phyloP scores from a whole-genome alignment of 805 yeast species.

The Naumovozyma castellii region DNA sequence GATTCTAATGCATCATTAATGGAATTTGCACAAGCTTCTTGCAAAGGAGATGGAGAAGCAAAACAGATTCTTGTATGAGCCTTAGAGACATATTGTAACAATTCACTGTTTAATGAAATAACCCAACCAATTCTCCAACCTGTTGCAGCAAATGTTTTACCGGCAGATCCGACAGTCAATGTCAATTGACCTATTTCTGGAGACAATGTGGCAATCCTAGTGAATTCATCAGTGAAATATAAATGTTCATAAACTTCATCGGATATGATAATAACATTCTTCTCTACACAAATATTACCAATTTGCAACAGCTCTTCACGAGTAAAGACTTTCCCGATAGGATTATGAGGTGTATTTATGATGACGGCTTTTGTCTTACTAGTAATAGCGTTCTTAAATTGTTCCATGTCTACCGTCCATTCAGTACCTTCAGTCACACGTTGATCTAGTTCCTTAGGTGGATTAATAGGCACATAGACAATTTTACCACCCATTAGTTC shows the following conservation, averaged over 20 bases:
- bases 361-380: slow-evolving; percentile 77
- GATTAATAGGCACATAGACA: slow-evolving; percentile 75
- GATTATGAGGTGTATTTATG: slow-evolving; percentile 91
- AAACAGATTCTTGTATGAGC: slow-evolving; percentile 96
- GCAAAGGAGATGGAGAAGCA: slow-evolving; percentile 82
- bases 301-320: slow-evolving; percentile 62
- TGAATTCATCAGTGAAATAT: slow-evolving; percentile 57
- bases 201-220: slow-evolving; percentile 73
- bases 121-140: slow-evolving; percentile 99
- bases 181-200: slow-evolving; percentile 76
- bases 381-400: slow-evolving; percentile 61
- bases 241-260: slow-evolving; percentile 95
- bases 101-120: slow-evolving; percentile 65
- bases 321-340: slow-evolving; percentile 84
- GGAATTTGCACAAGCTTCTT: slow-evolving; percentile 83
- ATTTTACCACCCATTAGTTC: slow-evolving; percentile 90
- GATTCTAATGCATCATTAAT: slow-evolving; percentile 50
- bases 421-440: slow-evolving; percentile 69
- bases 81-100: slow-evolving; percentile 68
- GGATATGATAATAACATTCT: slow-evolving; percentile 72
- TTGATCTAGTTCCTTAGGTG: slow-evolving; percentile 61
- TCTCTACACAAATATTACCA: slow-evolving; percentile 75
- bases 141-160: slow-evolving; percentile 96
- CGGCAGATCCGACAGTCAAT: slow-evolving; percentile 91
- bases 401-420: slow-evolving; percentile 78